A percentile compares a stretch with the other conserved stretches of the same genome.
Conservation (phyloP, 352 stramenopile species). For the Pythium rhizo-oryzae region DNA sequence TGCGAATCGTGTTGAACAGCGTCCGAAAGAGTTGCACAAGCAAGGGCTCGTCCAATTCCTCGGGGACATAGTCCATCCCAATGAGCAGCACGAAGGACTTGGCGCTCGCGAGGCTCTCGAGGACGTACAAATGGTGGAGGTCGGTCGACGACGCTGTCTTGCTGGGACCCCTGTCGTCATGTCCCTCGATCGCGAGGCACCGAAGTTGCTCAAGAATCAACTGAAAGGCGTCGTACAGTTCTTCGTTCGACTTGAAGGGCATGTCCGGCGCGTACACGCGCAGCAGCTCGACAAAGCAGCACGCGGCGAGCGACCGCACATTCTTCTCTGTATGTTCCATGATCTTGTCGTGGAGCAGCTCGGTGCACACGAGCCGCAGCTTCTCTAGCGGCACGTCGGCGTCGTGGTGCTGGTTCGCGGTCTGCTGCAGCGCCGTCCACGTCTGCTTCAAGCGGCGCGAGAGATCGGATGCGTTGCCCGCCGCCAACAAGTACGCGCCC, state of each 20-base stretch:
- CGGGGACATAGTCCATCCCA: constrained; percentile 47
- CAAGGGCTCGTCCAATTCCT: constrained; percentile 47
- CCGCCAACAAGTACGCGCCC: constrained; percentile 34
- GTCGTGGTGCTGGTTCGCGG: constrained; percentile 48
- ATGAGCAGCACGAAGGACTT: constrained; percentile 66
- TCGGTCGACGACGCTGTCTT: constrained; percentile 34
- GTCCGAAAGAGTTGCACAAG: constrained; percentile 73
- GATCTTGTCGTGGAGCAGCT: constrained; percentile 59
- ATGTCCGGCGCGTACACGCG: constrained; percentile 65
- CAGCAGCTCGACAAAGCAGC: constrained; percentile 75
- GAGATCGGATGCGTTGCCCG: constrained; percentile 44
- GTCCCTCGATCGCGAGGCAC: constrained; percentile 35
- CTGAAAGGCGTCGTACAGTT: constrained; percentile 73
- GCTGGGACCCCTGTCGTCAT: constrained; percentile 24
- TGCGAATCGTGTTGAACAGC: constrained; percentile 67
- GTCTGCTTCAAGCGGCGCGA: constrained; percentile 55
- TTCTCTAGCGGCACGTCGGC: constrained; percentile 38
- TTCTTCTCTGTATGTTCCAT: constrained; percentile 51
- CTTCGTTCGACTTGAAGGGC: constrained; percentile 65
- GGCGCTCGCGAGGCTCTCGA: constrained; percentile 67
- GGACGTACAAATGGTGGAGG: constrained; percentile 51
- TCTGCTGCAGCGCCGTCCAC: constrained; percentile 48
- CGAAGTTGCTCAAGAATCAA: constrained; percentile 67
- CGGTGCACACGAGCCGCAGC: constrained; percentile 48
- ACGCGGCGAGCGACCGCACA: constrained; percentile 63